phyloP scores from a whole-genome alignment of 495 filamentous ascomycete genomes.

The Melanomma pulvis-pyrius region DNA sequence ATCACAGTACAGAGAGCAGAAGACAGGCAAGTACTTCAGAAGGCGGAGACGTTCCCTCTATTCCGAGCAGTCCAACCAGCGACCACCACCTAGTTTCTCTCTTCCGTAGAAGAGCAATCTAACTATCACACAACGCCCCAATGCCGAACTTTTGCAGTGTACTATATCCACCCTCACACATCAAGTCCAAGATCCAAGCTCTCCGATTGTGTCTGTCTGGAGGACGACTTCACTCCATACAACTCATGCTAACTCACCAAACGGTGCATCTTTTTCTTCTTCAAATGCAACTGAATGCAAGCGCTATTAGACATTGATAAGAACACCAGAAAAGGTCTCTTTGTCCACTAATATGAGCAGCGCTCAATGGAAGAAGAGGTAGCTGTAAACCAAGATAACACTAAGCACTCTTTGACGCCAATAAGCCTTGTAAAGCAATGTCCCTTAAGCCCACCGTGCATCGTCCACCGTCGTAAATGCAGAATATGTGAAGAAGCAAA shows the following conservation, averaged over 20 bases:
- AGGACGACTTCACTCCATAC: neutral
- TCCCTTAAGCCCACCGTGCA: conserved; percentile 26
- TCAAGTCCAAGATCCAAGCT: neutral
- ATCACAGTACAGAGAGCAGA: neutral
- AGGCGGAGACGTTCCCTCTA: neutral
- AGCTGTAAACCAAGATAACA: conserved; percentile 11
- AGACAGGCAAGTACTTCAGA: neutral
- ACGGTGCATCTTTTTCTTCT: neutral
- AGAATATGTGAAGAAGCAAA: conserved; percentile 31
- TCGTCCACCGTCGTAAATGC: conserved; percentile 36
- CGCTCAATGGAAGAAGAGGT: conserved; percentile 4
- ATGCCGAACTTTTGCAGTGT: neutral
- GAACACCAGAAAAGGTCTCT: conserved; percentile 5
- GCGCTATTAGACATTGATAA: conserved; percentile 5
- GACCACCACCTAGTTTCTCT: neutral
- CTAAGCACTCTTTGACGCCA: conserved; percentile 23
- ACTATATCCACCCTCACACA: neutral
- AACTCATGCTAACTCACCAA: neutral
- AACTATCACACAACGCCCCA: neutral
- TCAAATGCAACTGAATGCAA: conserved; percentile 4
- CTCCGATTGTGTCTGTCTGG: neutral
- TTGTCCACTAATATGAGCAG: conserved; percentile 1
- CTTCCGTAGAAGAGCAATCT: neutral
- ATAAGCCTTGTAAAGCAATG: neutral
- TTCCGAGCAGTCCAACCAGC: neutral